These are phyloP conservation scores for Beta vulgaris DNA, from an alignment of 148 eudicot genomes.

Conservation along the genomic window DNA sequence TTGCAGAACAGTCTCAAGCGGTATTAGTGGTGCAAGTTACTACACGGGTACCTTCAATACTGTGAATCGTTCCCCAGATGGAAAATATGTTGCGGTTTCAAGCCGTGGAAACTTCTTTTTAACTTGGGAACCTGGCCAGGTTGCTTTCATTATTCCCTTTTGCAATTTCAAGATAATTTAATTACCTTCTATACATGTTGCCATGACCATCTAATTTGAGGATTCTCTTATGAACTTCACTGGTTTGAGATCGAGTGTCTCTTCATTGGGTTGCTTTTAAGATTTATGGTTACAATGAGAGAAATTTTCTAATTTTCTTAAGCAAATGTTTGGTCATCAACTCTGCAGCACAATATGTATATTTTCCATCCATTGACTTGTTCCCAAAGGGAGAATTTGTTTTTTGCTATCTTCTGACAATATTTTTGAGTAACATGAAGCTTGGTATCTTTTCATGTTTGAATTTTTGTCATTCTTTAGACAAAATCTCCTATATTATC, in stretches of 20 bases:
- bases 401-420: background rate
- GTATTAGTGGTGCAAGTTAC: conserved; percentile 99
- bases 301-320: background rate
- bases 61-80: conserved; percentile 96
- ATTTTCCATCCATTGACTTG: background rate
- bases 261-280: background rate
- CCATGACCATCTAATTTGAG: background rate
- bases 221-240: background rate
- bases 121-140: conserved; percentile 99
- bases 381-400: background rate
- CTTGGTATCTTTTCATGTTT: background rate
- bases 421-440: background rate
- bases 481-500: background rate
- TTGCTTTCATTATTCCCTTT: conserved; percentile 26
- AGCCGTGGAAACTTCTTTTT: conserved; percentile 97
- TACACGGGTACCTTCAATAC: conserved; percentile 95
- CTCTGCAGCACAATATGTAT: background rate
- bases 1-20: conserved; percentile 99
- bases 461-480: background rate
- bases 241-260: background rate
- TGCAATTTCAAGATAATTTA: background rate
- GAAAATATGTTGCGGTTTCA: conserved; percentile 97
- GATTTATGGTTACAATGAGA: background rate
- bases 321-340: background rate
- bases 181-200: too few relatives aligned